Percentiles rank a stretch among this genome's conserved stretches.
Conservation (phyloP, 2,329 filamentous ascomycete genomes). For the Myriosclerotinia scirpicola region DNA sequence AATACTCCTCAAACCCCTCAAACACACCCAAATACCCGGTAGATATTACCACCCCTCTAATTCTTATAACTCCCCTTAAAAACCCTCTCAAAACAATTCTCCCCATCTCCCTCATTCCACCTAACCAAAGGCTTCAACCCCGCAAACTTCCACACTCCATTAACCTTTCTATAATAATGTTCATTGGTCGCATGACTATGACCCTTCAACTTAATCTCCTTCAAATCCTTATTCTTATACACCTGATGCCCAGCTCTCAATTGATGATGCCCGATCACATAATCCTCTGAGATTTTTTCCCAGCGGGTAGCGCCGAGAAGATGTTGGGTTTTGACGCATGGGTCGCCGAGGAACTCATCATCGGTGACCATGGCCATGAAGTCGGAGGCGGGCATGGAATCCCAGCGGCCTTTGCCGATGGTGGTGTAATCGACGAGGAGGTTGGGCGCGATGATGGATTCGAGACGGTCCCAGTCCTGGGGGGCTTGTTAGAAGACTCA, state of each 20-base stretch:
- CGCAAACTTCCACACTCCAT: constrained; percentile 39
- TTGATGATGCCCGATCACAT: constrained; percentile 52
- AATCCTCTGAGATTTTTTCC: constrained; percentile 57
- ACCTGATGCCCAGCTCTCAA: constrained; percentile 34
- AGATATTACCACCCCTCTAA: not conserved
- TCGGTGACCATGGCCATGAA: constrained; percentile 61
- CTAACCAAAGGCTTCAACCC: constrained; percentile 36
- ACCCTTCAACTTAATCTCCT: constrained; percentile 32
- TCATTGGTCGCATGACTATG: constrained; percentile 37
- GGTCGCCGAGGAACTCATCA: constrained; percentile 58
- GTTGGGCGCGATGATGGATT: constrained; percentile 34
- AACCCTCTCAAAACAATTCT: constrained; percentile 36
- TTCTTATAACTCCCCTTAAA: constrained; percentile 33
- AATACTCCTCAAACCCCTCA: not conserved
- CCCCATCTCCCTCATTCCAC: constrained; percentile 33
- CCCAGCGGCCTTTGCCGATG: constrained; percentile 60
- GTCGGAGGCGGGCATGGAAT: constrained; percentile 60
- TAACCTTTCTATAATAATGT: constrained; percentile 35
- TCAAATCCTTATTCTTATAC: constrained; percentile 29
- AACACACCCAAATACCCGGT: not conserved
- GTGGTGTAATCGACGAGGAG: constrained; percentile 61
- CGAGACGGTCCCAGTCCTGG: constrained; percentile 35
- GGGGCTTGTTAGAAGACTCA: not conserved
- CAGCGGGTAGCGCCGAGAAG: constrained; percentile 60
- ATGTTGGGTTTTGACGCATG: constrained; percentile 63